These are phyloP conservation scores for Cucurbitaria berberidis DNA, from an alignment of 2,329 filamentous ascomycete species.

Conservation along the genomic window DNA sequence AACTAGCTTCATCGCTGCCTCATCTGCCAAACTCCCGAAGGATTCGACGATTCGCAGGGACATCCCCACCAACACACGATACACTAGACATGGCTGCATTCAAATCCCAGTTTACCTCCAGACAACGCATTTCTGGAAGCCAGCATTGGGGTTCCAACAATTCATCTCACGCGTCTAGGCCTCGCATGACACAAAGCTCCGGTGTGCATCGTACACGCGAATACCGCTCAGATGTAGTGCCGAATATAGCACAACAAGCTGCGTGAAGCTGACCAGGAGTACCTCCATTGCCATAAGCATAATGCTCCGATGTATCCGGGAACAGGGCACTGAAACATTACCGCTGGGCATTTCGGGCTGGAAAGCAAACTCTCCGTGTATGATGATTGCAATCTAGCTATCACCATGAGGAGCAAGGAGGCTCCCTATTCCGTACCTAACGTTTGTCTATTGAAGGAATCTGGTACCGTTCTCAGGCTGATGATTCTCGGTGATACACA, in stretches of 20 bases:
- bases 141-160: not conserved
- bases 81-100: slow-evolving; percentile 26
- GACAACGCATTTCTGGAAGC: slow-evolving; percentile 3
- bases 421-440: not conserved
- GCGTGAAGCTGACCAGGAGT: not conserved
- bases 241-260: not conserved
- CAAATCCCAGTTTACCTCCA: slow-evolving; percentile 4
- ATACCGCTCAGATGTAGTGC: not conserved
- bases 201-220: not conserved
- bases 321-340: not conserved
- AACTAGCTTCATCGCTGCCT: slow-evolving; percentile 20
- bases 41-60: slow-evolving; percentile 23
- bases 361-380: not conserved
- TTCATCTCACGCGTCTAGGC: not conserved
- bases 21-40: slow-evolving; percentile 8
- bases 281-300: not conserved
- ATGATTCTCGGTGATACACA: not conserved
- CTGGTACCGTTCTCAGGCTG: not conserved
- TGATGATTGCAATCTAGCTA: not conserved
- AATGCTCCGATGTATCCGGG: not conserved
- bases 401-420: not conserved
- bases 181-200: not conserved
- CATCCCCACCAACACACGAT: slow-evolving; percentile 17
- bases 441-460: not conserved
- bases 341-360: not conserved